Evolutionary conservation across 495 filamentous ascomycete genomes (phyloP).

Genomic region (Saxophila tyrrhenica): DNA sequence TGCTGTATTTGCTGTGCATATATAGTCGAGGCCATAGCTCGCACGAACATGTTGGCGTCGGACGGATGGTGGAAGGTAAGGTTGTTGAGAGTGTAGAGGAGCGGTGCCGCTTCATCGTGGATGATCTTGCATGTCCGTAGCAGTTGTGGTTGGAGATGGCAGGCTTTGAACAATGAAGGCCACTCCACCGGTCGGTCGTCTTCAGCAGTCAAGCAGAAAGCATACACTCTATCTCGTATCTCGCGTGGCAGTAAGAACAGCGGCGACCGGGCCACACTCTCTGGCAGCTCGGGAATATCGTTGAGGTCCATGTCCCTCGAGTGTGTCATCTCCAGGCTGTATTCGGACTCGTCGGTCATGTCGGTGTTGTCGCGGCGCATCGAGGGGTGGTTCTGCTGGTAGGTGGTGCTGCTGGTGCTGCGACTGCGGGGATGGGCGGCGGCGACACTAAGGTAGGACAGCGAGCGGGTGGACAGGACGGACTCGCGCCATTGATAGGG

Average conservation of each 20-base stretch:
- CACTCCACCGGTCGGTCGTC: constrained; percentile 9
- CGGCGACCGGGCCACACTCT: constrained; percentile 14
- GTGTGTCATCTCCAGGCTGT: constrained; percentile 11
- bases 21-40: constrained; percentile 13
- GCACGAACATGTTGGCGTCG: constrained; percentile 32
- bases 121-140: constrained; percentile 26
- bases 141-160: constrained; percentile 24
- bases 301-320: background rate
- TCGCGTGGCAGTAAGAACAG: constrained; percentile 30
- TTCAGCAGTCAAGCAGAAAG: constrained; percentile 20
- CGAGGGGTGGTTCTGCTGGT: background rate
- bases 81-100: constrained; percentile 19
- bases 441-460: constrained; percentile 18
- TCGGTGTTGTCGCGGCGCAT: constrained; percentile 9
- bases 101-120: constrained; percentile 24
- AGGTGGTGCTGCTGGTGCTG: background rate
- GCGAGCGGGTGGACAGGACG: constrained; percentile 22
- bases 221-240: constrained; percentile 30
- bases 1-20: constrained; percentile 16
- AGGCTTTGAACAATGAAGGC: background rate
- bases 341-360: constrained; percentile 7
- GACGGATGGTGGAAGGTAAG: constrained; percentile 21
- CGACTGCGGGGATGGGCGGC: constrained; percentile 1
- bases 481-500: constrained; percentile 18
- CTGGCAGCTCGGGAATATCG: constrained; percentile 13